Conservation (phyloP, 495 filamentous ascomycete genomes). For the Aspergillus leporis region DNA sequence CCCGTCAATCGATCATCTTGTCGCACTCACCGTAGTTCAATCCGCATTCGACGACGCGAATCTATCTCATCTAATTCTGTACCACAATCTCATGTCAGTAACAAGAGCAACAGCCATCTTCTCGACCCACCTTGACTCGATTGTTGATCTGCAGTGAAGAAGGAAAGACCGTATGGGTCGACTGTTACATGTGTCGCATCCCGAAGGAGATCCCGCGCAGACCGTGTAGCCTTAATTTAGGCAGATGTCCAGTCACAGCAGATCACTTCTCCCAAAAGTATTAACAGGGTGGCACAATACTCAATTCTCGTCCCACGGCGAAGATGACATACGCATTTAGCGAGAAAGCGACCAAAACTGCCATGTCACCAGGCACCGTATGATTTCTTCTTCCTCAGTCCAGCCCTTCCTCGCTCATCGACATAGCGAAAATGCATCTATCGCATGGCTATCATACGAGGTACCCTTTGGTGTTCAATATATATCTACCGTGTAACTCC, state of each 20-base stretch:
- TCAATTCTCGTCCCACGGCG: neutral
- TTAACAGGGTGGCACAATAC: neutral
- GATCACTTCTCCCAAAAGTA: neutral
- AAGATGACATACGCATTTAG: neutral
- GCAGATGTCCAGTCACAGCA: neutral
- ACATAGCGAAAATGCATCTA: too few relatives aligned
- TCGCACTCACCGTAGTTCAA: too few relatives aligned
- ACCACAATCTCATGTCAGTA: neutral
- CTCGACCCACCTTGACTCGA: neutral
- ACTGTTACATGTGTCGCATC: neutral
- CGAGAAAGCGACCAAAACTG: neutral
- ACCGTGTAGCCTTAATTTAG: neutral
- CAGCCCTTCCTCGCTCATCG: neutral
- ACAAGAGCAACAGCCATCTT: neutral
- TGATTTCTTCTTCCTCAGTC: neutral
- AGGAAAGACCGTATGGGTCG: too few relatives aligned
- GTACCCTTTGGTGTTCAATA: too few relatives aligned
- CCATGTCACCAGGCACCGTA: neutral
- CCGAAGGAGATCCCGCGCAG: neutral
- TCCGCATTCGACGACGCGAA: too few relatives aligned
- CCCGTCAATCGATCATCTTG: too few relatives aligned
- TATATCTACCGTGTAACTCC: neutral
- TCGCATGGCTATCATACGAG: too few relatives aligned
- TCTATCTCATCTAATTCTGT: too few relatives aligned
- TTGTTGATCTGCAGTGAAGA: neutral